Conservation (phyloP, 805 yeast genomes). For the Saturnispora dispora region DNA sequence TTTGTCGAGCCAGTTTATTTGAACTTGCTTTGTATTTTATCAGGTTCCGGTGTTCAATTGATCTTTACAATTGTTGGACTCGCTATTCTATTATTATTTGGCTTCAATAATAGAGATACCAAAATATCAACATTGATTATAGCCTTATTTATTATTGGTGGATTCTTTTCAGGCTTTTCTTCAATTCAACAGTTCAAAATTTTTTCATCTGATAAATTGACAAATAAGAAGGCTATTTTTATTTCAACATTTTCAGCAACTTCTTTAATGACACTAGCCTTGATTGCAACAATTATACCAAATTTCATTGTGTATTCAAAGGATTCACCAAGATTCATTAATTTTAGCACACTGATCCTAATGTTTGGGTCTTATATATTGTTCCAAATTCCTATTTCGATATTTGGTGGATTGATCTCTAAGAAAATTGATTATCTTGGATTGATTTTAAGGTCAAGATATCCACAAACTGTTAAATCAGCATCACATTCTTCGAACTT, state of each 20-base stretch:
- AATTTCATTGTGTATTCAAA: conserved; percentile 70
- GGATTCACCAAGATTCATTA: conserved; percentile 66
- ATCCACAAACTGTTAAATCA: conserved; percentile 18
- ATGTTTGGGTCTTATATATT: conserved; percentile 51
- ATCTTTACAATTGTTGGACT: conserved; percentile 57
- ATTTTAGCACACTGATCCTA: conserved; percentile 63
- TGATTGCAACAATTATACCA: conserved; percentile 43
- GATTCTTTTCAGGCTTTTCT: conserved; percentile 63
- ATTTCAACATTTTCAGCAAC: conserved; percentile 42
- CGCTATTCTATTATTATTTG: conserved; percentile 46
- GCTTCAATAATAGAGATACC: conserved; percentile 23
- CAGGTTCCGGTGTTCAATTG: conserved; percentile 70
- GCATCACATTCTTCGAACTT: background rate
- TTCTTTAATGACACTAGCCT: conserved; percentile 36
- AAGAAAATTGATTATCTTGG: conserved; percentile 18
- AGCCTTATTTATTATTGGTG: conserved; percentile 55
- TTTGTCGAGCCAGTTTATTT: conserved; percentile 43
- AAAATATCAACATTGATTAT: conserved; percentile 56
- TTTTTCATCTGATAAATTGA: conserved; percentile 35
- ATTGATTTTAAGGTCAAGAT: conserved; percentile 13
- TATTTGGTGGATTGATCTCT: conserved; percentile 57
- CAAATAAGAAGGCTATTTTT: conserved; percentile 24
- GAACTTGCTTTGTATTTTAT: conserved; percentile 42
- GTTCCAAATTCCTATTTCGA: conserved; percentile 65
- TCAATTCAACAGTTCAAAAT: conserved; percentile 55